phyloP scores from a whole-genome alignment of 2,329 filamentous ascomycete species.

The Hypoxylon sp. region DNA sequence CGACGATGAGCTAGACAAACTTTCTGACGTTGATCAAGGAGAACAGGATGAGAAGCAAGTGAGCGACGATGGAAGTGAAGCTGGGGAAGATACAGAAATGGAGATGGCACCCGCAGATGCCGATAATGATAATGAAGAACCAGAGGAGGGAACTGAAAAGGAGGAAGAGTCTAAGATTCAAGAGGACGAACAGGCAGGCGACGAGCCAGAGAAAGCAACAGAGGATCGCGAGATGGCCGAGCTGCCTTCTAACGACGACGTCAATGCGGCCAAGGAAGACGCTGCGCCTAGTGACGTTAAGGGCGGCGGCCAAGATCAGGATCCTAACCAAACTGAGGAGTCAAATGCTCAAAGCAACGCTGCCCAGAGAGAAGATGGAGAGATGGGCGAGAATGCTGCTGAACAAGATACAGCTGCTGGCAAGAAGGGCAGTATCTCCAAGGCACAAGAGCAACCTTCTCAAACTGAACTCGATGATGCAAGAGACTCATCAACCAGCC shows the following conservation, averaged over 20 bases:
- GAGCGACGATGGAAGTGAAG: constrained; percentile 55
- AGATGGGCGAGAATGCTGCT: constrained; percentile 72
- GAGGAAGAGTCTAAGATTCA: constrained; percentile 48
- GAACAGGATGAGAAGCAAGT: constrained; percentile 57
- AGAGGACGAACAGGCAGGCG: constrained; percentile 52
- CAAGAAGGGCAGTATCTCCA: constrained; percentile 69
- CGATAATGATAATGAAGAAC: constrained; percentile 64
- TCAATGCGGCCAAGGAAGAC: constrained; percentile 69
- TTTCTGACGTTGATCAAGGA: constrained; percentile 63
- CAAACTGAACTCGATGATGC: constrained; percentile 57
- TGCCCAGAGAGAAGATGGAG: constrained; percentile 74
- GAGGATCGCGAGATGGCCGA: constrained; percentile 51
- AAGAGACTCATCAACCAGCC: constrained; percentile 61
- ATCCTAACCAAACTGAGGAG: constrained; percentile 71
- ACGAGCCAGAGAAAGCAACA: constrained; percentile 47
- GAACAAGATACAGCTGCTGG: constrained; percentile 72
- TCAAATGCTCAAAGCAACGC: constrained; percentile 70
- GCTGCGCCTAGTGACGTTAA: constrained; percentile 72
- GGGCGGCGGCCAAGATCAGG: constrained; percentile 73
- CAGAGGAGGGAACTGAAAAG: constrained; percentile 61
- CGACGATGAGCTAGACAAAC: constrained; percentile 68
- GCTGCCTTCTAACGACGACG: constrained; percentile 55
- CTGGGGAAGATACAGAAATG: constrained; percentile 62
- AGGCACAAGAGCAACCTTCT: constrained; percentile 58
- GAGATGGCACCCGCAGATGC: constrained; percentile 59